Evolutionary conservation across 306 rosid species (phyloP).

Genomic region (Cicer arietinum): DNA sequence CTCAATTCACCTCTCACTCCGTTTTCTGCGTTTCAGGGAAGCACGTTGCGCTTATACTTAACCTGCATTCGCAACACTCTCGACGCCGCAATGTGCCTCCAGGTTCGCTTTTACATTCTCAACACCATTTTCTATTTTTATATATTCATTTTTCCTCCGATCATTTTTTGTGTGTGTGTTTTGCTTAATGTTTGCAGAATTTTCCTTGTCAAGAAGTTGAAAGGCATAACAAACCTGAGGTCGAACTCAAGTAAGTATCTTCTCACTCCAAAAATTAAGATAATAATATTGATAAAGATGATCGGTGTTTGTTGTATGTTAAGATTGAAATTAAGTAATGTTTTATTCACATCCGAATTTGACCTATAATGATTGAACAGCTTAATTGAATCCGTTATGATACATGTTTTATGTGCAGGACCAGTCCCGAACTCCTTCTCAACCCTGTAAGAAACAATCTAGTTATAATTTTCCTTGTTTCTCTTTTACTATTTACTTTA

Average conservation of each 20-base stretch:
- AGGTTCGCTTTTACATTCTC: constrained; percentile 54
- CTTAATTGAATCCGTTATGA: neutral
- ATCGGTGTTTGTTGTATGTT: neutral
- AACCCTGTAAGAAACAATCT: constrained; percentile 74
- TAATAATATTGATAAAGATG: neutral
- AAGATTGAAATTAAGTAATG: neutral
- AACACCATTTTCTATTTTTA: neutral
- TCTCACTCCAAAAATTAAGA: neutral
- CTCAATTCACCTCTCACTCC: neutral
- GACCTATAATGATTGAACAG: neutral
- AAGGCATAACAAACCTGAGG: constrained; percentile 98
- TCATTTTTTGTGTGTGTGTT: neutral
- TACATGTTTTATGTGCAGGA: constrained; percentile 62
- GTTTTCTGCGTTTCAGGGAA: constrained; percentile 54
- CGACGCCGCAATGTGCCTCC: constrained; percentile 96
- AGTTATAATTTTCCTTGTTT: constrained; percentile 4
- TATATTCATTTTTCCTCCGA: neutral
- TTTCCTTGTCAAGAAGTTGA: constrained; percentile 99
- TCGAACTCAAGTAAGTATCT: constrained; percentile 79
- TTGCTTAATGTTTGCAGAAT: constrained; percentile 55
- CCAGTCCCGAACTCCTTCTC: constrained; percentile 86
- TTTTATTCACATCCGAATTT: neutral
- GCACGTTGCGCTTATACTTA: constrained; percentile 74
- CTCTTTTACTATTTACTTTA: neutral
- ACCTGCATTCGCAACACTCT: constrained; percentile 91